Evolutionary conservation across 768 basidiomycete genomes (phyloP).

Genomic region (Chlorophyllum brunneum): DNA sequence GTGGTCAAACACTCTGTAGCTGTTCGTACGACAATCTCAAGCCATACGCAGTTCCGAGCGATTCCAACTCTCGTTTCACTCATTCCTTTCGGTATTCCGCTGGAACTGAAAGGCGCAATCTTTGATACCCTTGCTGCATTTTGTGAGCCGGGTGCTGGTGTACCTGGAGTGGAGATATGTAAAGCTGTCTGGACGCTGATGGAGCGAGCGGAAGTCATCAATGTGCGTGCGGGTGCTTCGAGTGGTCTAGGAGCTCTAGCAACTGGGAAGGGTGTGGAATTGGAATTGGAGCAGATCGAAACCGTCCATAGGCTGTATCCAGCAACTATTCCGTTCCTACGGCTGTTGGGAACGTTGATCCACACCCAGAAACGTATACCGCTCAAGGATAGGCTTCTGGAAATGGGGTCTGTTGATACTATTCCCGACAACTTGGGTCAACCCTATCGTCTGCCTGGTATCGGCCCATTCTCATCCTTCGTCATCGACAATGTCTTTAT

Average conservation of each 20-base stretch:
- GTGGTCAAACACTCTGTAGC: slow-evolving; percentile 73
- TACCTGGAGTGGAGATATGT: slow-evolving; percentile 73
- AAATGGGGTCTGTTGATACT: slow-evolving; percentile 62
- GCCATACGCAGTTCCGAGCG: slow-evolving; percentile 76
- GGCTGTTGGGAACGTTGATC: slow-evolving; percentile 76
- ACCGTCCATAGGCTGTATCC: slow-evolving; percentile 76
- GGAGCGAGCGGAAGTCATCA: slow-evolving; percentile 82
- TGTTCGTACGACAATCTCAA: slow-evolving; percentile 73
- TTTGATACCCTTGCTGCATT: slow-evolving; percentile 82
- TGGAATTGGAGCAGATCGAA: slow-evolving; percentile 88
- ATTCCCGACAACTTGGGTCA: slow-evolving; percentile 80
- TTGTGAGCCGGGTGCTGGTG: slow-evolving; percentile 75
- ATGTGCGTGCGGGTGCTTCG: slow-evolving; percentile 48
- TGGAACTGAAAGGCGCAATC: slow-evolving; percentile 86
- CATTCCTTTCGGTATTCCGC: slow-evolving; percentile 74
- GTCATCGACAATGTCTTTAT: slow-evolving; percentile 88
- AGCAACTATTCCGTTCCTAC: slow-evolving; percentile 84
- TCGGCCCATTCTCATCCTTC: slow-evolving; percentile 80
- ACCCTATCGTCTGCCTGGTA: slow-evolving; percentile 75
- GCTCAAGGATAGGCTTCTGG: slow-evolving; percentile 52
- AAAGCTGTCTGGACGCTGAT: slow-evolving; percentile 79
- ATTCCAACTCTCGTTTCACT: slow-evolving; percentile 77
- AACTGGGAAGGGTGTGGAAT: slow-evolving; percentile 73
- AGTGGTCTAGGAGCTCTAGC: slow-evolving; percentile 44
- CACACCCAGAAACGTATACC: slow-evolving; percentile 77